These are phyloP conservation scores for Thalassiosira sp. DNA, from an alignment of 352 stramenopile species.

Conservation along the genomic window DNA sequence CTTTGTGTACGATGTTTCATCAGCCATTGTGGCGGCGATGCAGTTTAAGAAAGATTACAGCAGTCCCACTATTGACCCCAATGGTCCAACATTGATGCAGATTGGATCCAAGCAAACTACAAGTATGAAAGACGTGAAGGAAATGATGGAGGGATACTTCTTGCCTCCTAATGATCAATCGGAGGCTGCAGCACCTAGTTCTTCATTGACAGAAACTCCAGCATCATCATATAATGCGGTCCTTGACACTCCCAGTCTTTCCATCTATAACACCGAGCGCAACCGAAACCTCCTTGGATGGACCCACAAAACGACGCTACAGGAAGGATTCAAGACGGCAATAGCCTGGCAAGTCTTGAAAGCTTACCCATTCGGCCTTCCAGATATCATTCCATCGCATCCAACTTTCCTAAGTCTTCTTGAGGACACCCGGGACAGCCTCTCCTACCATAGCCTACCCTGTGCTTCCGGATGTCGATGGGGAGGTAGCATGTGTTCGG, in stretches of 20 bases:
- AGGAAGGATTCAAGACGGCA: conserved; percentile 47
- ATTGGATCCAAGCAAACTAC: conserved; percentile 40
- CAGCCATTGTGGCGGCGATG: conserved; percentile 51
- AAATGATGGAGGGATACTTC: conserved; percentile 36
- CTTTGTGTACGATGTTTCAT: conserved; percentile 45
- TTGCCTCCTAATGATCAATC: conserved; percentile 26
- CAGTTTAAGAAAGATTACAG: conserved; percentile 35
- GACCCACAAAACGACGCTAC: conserved; percentile 26
- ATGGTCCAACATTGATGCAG: conserved; percentile 36
- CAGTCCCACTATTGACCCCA: conserved; percentile 3
- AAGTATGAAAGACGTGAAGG: conserved; percentile 47
- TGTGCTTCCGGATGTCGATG: conserved; percentile 49
- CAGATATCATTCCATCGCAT: conserved; percentile 13
- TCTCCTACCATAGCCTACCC: conserved; percentile 33
- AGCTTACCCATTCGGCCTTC: conserved; percentile 47
- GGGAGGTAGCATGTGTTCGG: conserved; percentile 27
- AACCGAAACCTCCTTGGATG: conserved; percentile 52
- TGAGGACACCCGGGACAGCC: conserved; percentile 25
- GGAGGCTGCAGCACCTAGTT: conserved; percentile 11
- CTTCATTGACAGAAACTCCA: background rate
- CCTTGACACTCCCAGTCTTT: conserved; percentile 17
- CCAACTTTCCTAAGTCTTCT: conserved; percentile 23
- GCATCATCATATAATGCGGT: background rate
- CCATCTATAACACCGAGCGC: conserved; percentile 25
- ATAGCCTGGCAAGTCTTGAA: conserved; percentile 53